Evolutionary conservation across 176 grass and related monocot genomes (phyloP).

Genomic region (Echinochloa phyllopogon): DNA sequence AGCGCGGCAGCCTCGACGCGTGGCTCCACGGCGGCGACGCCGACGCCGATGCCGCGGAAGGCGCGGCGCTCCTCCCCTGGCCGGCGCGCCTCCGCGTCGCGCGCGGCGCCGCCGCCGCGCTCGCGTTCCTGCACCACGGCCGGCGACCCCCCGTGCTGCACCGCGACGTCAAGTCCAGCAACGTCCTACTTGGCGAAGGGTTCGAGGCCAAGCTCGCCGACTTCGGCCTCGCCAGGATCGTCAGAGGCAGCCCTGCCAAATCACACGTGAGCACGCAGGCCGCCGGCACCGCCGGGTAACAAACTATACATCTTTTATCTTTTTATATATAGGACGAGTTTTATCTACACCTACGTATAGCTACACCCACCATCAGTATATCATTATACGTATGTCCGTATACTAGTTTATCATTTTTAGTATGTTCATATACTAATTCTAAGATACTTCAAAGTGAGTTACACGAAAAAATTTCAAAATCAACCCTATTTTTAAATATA

Average conservation of each 20-base stretch:
- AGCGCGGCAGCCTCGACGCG: slow-evolving; percentile 74
- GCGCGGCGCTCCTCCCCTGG: slow-evolving; percentile 46
- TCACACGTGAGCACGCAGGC: slow-evolving; percentile 78
- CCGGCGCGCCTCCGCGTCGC: slow-evolving; percentile 54
- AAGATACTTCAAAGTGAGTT: too few relatives aligned
- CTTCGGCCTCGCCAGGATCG: slow-evolving; percentile 72
- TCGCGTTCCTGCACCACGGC: slow-evolving; percentile 81
- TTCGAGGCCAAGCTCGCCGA: slow-evolving; percentile 81
- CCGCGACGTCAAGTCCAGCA: slow-evolving; percentile 89
- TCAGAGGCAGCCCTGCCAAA: slow-evolving; percentile 43
- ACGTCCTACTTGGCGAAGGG: slow-evolving; percentile 72
- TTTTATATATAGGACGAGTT: too few relatives aligned
- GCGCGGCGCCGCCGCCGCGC: slow-evolving; percentile 60
- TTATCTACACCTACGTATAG: too few relatives aligned
- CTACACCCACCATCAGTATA: too few relatives aligned
- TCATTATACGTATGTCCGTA: too few relatives aligned
- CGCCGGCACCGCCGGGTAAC: slow-evolving; percentile 81
- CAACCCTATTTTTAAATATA: too few relatives aligned
- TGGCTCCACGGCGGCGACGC: slow-evolving; percentile 62
- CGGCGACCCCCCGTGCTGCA: slow-evolving; percentile 68
- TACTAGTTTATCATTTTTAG: too few relatives aligned
- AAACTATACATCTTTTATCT: not conserved
- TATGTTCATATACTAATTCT: too few relatives aligned
- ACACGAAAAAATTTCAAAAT: too few relatives aligned
- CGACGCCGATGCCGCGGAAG: not conserved